Percentiles rank a stretch among this genome's conserved stretches.
Evolutionary conservation across 306 rosid genomes (phyloP).

Genomic region (Fragaria nilgerrensis): DNA sequence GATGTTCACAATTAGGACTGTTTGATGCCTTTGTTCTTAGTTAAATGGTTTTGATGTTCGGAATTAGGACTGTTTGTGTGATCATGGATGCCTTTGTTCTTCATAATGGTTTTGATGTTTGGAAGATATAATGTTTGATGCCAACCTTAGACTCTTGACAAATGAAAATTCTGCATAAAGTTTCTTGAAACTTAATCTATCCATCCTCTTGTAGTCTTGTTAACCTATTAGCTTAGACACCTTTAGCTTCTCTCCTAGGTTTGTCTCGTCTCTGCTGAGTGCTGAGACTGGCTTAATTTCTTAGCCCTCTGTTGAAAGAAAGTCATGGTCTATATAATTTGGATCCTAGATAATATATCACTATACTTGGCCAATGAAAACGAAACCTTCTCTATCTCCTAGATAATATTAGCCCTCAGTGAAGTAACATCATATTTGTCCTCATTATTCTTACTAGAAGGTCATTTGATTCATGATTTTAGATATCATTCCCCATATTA

Average conservation of each 20-base stretch:
- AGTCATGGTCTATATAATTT: conserved; percentile 9
- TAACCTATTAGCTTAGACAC: too few relatives aligned
- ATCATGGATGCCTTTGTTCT: neutral
- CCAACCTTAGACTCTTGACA: too few relatives aligned
- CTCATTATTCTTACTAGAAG: too few relatives aligned
- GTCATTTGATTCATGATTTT: too few relatives aligned
- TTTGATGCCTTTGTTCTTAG: conserved; percentile 12
- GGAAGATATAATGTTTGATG: neutral
- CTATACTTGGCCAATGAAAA: conserved; percentile 14
- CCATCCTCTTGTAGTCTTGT: too few relatives aligned
- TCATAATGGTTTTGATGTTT: neutral
- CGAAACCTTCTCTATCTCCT: neutral
- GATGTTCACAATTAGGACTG: neutral
- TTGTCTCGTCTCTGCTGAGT: neutral
- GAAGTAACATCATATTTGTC: too few relatives aligned
- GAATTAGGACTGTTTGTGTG: neutral
- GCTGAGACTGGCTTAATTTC: neutral
- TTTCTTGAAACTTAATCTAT: too few relatives aligned
- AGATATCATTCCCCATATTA: too few relatives aligned
- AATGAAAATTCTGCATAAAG: too few relatives aligned
- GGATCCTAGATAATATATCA: neutral
- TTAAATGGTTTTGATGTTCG: neutral
- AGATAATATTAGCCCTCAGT: neutral
- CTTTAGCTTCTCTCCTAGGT: neutral
- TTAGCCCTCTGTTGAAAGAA: neutral